Percentiles rank a stretch among this genome's conserved stretches.
These are phyloP conservation scores for Colletotrichum gigasporum DNA, from an alignment of 2,329 filamentous ascomycete genomes.

Conservation along the genomic window DNA sequence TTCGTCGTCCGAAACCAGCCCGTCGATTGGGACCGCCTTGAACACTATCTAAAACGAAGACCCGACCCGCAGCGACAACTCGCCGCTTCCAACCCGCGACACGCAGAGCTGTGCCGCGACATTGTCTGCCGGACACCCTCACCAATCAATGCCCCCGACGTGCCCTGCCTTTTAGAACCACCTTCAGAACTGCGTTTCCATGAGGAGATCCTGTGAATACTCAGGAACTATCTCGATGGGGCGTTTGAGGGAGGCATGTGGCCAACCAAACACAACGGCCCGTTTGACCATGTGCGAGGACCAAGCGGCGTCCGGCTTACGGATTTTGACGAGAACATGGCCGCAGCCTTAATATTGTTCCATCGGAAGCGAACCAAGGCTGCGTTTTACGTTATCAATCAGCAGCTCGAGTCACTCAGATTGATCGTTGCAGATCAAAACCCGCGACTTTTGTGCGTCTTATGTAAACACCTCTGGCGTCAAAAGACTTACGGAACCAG, in stretches of 20 bases:
- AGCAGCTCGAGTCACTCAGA: no score
- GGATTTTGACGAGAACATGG: no score
- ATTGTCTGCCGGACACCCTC: slow-evolving; percentile 1
- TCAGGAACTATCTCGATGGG: background rate
- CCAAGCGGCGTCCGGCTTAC: no score
- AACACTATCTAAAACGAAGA: background rate
- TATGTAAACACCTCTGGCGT: no score
- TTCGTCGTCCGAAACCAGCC: slow-evolving; percentile 5
- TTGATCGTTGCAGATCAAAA: no score
- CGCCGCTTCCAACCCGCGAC: no score
- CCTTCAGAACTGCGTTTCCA: background rate
- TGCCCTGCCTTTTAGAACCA: background rate
- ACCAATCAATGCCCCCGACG: background rate
- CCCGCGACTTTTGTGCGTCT: no score
- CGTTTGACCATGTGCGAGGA: background rate
- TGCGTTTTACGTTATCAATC: no score
- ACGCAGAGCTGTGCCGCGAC: background rate
- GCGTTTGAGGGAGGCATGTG: background rate
- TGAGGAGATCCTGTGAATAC: background rate
- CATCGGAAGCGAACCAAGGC: no score
- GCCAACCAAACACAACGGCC: no score
- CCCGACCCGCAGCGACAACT: background rate
- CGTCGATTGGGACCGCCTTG: background rate
- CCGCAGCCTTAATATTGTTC: no score
- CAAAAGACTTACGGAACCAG: no score